Conservation (phyloP, 176 grass and related monocot species). For the Guadua angustifolia region DNA sequence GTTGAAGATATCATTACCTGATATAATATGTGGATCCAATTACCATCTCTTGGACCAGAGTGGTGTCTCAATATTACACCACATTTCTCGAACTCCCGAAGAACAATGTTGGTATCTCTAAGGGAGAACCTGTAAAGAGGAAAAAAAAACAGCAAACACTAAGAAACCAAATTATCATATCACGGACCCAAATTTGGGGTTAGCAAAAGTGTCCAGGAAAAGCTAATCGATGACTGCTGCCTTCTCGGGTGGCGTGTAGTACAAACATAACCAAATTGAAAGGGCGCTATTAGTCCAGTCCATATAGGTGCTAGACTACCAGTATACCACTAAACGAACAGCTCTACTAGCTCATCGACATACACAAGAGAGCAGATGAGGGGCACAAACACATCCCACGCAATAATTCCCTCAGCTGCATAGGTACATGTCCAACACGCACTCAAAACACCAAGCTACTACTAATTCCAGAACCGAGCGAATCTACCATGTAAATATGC, state of each 20-base stretch:
- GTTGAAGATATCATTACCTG: slow-evolving; percentile 61
- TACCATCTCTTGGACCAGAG: slow-evolving; percentile 71
- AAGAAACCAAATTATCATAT: slow-evolving; percentile 27
- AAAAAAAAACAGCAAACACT: background rate
- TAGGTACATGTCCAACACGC: background rate
- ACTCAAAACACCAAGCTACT: background rate
- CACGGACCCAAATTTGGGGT: background rate
- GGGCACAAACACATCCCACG: background rate
- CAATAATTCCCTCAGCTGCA: background rate
- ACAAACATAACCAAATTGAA: background rate
- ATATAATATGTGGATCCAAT: slow-evolving; percentile 95
- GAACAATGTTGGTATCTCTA: slow-evolving; percentile 74
- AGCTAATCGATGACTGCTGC: background rate
- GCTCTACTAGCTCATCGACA: background rate
- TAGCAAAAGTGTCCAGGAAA: background rate
- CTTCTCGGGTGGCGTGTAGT: background rate
- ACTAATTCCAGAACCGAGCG: background rate
- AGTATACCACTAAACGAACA: background rate
- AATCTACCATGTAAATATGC: slow-evolving; percentile 13
- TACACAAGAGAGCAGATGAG: background rate
- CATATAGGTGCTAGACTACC: background rate
- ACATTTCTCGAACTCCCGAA: slow-evolving; percentile 90
- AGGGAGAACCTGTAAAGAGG: slow-evolving; percentile 56
- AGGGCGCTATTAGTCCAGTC: background rate
- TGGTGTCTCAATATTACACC: slow-evolving; percentile 86